phyloP scores from a whole-genome alignment of 2,329 filamentous ascomycete species.

The Diaporthe capsici region DNA sequence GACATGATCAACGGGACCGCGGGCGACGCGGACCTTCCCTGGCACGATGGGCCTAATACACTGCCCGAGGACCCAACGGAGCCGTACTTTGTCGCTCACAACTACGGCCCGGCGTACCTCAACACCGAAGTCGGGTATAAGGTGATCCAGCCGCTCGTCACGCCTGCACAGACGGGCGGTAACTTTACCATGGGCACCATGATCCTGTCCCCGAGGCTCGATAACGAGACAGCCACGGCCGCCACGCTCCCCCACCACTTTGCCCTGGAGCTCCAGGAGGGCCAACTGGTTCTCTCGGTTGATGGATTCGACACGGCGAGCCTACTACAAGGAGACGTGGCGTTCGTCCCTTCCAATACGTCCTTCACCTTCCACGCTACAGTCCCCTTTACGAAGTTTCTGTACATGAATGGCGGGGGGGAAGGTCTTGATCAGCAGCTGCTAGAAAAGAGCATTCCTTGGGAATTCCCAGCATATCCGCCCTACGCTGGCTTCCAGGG shows the following conservation, averaged over 20 bases:
- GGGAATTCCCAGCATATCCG: background rate
- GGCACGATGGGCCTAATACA: background rate
- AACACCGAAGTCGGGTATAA: conserved; percentile 3
- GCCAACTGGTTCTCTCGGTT: background rate
- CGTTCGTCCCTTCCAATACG: background rate
- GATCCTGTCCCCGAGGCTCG: background rate
- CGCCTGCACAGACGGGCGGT: background rate
- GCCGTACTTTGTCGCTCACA: conserved; percentile 2
- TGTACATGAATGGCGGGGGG: background rate
- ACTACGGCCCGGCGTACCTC: background rate
- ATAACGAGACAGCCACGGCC: background rate
- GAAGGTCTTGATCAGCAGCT: background rate
- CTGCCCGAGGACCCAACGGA: conserved; percentile 8
- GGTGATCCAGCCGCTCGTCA: conserved; percentile 6
- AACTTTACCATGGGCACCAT: conserved; percentile 17
- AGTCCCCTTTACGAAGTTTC: background rate
- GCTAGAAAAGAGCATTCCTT: background rate
- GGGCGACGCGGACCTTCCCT: background rate
- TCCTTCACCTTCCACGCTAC: background rate
- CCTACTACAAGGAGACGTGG: background rate
- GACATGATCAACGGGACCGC: conserved; percentile 11
- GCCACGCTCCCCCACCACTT: background rate
- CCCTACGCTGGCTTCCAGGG: background rate
- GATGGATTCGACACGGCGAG: background rate
- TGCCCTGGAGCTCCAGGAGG: conserved; percentile 2